phyloP scores from a whole-genome alignment of 306 rosid genomes.

The Castanea crenata region DNA sequence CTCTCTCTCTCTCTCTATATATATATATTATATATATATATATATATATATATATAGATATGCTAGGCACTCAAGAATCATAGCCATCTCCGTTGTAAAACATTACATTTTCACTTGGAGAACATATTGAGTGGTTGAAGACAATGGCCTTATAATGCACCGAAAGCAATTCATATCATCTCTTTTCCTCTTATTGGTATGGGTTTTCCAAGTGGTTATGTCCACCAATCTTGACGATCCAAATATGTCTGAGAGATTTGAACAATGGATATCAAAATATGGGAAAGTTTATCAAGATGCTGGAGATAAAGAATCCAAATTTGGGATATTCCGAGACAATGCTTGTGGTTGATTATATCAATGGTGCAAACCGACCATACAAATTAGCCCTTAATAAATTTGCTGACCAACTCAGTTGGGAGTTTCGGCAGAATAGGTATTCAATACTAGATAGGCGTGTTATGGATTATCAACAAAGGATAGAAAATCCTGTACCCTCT shows the following conservation, averaged over 20 bases:
- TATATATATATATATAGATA: no score
- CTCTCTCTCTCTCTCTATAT: no score
- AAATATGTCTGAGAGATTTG: conserved; percentile 8
- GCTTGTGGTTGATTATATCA: conserved; percentile 25
- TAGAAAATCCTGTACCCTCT: background rate
- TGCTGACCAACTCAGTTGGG: conserved; percentile 28
- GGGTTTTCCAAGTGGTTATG: conserved; percentile 22
- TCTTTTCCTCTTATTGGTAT: conserved; percentile 8
- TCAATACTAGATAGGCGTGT: background rate
- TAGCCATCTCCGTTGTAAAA: no score
- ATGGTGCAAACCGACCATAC: conserved; percentile 22
- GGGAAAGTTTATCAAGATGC: conserved; percentile 13
- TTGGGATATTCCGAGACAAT: conserved; percentile 28
- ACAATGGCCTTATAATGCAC: conserved; percentile 1
- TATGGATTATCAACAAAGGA: background rate
- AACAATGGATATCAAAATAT: conserved; percentile 28
- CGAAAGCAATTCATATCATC: background rate
- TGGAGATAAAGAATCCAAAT: conserved; percentile 30
- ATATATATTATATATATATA: no score
- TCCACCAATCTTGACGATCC: conserved; percentile 10
- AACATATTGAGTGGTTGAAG: no score
- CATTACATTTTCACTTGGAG: no score
- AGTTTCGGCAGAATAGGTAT: conserved; percentile 5
- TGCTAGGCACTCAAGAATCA: no score
- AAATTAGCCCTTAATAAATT: conserved; percentile 24